A percentile compares a stretch with the other conserved stretches of the same genome.
These are phyloP conservation scores for Schizophyllum commune DNA, from an alignment of 1,284 basidiomycete genomes.

Conservation along the genomic window DNA sequence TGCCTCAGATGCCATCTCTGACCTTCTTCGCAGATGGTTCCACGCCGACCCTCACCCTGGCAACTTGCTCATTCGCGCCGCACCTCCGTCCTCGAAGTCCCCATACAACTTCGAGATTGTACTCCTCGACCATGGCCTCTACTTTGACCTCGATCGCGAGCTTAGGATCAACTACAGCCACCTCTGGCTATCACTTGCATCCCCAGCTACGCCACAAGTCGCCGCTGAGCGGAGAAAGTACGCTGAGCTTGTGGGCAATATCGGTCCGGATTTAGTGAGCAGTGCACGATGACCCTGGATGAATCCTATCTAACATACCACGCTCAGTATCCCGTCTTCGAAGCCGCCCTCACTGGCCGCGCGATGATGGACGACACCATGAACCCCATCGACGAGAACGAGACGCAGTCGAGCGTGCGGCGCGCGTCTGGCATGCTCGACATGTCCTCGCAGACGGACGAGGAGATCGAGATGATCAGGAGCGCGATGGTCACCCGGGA, in stretches of 20 bases:
- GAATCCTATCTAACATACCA: conserved; percentile 11
- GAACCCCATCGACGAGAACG: conserved; percentile 28
- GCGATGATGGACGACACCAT: conserved; percentile 54
- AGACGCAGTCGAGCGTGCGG: conserved; percentile 27
- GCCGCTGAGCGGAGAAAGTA: conserved; percentile 72
- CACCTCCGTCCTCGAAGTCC: conserved; percentile 54
- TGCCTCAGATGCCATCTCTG: conserved; percentile 19
- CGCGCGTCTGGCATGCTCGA: conserved; percentile 74
- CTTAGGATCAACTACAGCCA: conserved; percentile 75
- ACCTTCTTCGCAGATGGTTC: conserved; percentile 11
- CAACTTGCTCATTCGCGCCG: conserved; percentile 85
- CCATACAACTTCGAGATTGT: conserved; percentile 95
- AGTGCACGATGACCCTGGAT: not conserved
- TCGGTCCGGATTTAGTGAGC: conserved; percentile 76
- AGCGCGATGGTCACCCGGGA: conserved; percentile 75
- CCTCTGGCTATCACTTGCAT: conserved; percentile 84
- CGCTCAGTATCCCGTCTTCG: conserved; percentile 71
- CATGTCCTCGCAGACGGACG: conserved; percentile 55
- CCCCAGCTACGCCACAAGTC: conserved; percentile 56
- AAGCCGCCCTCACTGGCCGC: conserved; percentile 77
- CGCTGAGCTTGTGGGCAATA: conserved; percentile 84
- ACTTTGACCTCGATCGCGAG: conserved; percentile 80
- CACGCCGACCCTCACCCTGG: conserved; percentile 35
- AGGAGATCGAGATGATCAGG: conserved; percentile 73
- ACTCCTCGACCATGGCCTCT: conserved; percentile 85